A percentile compares a stretch with the other conserved stretches of the same genome.
Evolutionary conservation across 2,329 filamentous ascomycete genomes (phyloP).

Genomic region (Aspergillus chevalieri): DNA sequence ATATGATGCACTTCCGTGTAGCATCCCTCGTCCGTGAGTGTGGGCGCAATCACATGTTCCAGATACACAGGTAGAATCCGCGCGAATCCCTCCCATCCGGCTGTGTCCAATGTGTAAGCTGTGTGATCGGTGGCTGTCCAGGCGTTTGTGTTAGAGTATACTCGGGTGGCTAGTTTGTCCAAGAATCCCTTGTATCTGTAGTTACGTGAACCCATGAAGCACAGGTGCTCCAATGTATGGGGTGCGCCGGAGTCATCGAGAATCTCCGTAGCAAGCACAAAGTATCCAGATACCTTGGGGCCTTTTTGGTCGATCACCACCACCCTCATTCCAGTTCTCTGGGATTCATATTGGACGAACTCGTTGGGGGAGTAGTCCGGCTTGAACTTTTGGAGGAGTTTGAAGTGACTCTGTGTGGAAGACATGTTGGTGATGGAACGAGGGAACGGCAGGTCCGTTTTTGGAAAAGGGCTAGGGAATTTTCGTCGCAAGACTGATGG

Average conservation of each 20-base stretch:
- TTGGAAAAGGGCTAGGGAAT: slow-evolving; percentile 11
- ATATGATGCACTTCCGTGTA: slow-evolving; percentile 96
- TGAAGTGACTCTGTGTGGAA: slow-evolving; percentile 59
- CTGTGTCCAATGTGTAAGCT: slow-evolving; percentile 89
- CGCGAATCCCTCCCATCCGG: slow-evolving; percentile 94
- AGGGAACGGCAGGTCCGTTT: slow-evolving; percentile 6
- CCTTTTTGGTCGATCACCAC: slow-evolving; percentile 87
- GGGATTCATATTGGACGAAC: slow-evolving; percentile 93
- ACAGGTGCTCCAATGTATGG: slow-evolving; percentile 74
- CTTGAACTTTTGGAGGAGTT: slow-evolving; percentile 75
- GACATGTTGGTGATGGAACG: slow-evolving; percentile 47
- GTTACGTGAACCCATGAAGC: slow-evolving; percentile 86
- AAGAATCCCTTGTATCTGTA: slow-evolving; percentile 93
- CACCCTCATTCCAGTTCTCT: slow-evolving; percentile 88
- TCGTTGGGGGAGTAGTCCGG: slow-evolving; percentile 83
- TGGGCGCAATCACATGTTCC: slow-evolving; percentile 87
- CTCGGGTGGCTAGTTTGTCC: slow-evolving; percentile 86
- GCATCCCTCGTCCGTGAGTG: slow-evolving; percentile 85
- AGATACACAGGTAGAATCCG: slow-evolving; percentile 92
- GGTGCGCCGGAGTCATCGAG: slow-evolving; percentile 93
- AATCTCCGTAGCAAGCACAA: slow-evolving; percentile 93
- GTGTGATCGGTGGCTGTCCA: slow-evolving; percentile 98
- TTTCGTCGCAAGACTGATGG: slow-evolving; percentile 13
- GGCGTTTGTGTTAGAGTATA: slow-evolving; percentile 91
- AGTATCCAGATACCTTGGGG: slow-evolving; percentile 92